Conservation (phyloP, 305 asterid genomes). For the Solanum hybrid region DNA sequence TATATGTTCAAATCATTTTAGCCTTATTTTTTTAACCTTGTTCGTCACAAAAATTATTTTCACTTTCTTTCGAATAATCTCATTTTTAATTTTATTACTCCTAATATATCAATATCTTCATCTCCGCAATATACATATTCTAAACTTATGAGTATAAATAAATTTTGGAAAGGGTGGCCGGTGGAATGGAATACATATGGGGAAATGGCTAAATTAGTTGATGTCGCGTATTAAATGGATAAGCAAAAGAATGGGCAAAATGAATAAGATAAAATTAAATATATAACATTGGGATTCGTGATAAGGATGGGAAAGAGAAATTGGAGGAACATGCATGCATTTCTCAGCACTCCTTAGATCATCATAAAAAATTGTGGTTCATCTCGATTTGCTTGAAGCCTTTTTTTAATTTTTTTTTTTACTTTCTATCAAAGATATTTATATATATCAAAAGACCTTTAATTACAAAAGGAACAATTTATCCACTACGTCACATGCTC, state of each 20-base stretch:
- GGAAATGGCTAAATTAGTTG: constrained; percentile 1
- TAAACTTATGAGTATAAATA: not conserved
- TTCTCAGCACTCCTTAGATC: not conserved
- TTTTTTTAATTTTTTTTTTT: too few relatives aligned
- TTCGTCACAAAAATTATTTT: too few relatives aligned
- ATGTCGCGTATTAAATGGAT: not conserved
- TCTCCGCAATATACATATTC: not conserved
- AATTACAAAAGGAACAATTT: too few relatives aligned
- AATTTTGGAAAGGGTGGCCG: not conserved
- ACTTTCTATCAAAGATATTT: too few relatives aligned
- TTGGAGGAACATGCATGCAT: not conserved
- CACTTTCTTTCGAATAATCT: too few relatives aligned
- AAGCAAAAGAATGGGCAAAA: constrained; percentile 6
- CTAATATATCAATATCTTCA: too few relatives aligned
- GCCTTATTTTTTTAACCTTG: too few relatives aligned
- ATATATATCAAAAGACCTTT: too few relatives aligned
- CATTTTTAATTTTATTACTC: too few relatives aligned
- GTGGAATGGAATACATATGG: not conserved
- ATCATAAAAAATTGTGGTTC: not conserved
- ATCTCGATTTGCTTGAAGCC: too few relatives aligned
- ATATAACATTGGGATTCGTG: constrained; percentile 3
- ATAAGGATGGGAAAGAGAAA: constrained; percentile 6
- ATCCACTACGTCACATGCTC: not conserved
- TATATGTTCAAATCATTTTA: too few relatives aligned
- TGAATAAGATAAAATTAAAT: not conserved